A percentile compares a stretch with the other conserved stretches of the same genome.
Evolutionary conservation across 345 rosid genomes (phyloP).

Genomic region (Dovyalis caffra): DNA sequence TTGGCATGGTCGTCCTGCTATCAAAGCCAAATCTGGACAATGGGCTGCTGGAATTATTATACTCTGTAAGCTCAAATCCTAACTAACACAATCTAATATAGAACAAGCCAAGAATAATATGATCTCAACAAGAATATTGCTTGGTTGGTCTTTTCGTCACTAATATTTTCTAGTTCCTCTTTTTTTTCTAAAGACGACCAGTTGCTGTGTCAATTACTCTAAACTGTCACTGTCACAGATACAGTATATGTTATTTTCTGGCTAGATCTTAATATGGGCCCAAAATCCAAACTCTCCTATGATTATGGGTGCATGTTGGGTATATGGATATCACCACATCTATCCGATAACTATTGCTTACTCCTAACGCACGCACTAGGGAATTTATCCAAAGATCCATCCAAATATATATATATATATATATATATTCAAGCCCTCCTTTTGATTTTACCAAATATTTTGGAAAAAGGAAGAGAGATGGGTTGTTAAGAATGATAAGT

Average conservation of each 20-base stretch:
- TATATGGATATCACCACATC: neutral
- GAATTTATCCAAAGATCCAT: neutral
- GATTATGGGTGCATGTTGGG: neutral
- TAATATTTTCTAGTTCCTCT: too few relatives aligned
- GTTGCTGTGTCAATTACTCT: neutral
- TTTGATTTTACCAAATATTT: neutral
- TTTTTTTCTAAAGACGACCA: too few relatives aligned
- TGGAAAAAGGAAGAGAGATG: slow-evolving; percentile 1
- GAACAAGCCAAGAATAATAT: too few relatives aligned
- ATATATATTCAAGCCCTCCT: too few relatives aligned
- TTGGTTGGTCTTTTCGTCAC: neutral
- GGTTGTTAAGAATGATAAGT: slow-evolving; percentile 32
- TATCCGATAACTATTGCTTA: slow-evolving; percentile 9
- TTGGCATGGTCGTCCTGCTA: slow-evolving; percentile 67
- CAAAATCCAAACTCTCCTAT: slow-evolving; percentile 5
- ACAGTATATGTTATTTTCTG: neutral
- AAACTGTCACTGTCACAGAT: neutral
- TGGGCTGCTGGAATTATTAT: slow-evolving; percentile 85
- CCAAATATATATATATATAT: neutral
- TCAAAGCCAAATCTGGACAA: slow-evolving; percentile 58
- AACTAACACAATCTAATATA: neutral
- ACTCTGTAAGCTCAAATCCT: slow-evolving; percentile 49
- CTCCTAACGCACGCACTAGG: slow-evolving; percentile 16
- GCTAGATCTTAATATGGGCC: neutral
- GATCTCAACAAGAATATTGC: neutral